Evolutionary conservation across 331 rosid genomes (phyloP), one percentile per base, ranked within the genome.

Genomic region (Acacia pycnantha): DNA sequence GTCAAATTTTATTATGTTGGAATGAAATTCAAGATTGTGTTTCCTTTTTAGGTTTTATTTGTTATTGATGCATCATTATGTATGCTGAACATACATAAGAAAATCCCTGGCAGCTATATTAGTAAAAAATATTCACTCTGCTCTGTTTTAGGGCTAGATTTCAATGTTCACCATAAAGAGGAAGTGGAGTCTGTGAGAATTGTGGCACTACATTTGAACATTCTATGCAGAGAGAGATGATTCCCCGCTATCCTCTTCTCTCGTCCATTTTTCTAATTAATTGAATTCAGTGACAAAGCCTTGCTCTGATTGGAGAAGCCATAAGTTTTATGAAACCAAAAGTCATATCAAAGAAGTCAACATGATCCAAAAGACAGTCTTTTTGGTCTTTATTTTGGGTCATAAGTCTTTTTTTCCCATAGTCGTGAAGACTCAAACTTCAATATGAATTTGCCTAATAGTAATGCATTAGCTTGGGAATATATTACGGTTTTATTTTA

Each of bases 51-150:
- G 22, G 37, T 43, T 85, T 65, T n/a, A 33, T 72, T 31, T 71
- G 46, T 44, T 85, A 24, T 37, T 77, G 43, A 18, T 54, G 47
- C 37, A 19, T 62, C n/a, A 50, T 41, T 76, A 64, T 61, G 65
- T 84, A 15, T 19, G 37, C 51, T 44, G 22, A 66, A 46, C 43
- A 22, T 68, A 37, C 61, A 48, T 4, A 18, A 15, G 43, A 48
- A 48, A 71, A 68, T 48, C 22, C 51, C 6, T 74, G 61, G 48
- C 35, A 11, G 74, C 77, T 40, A 69, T 14, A 4, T n/a, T 33
- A 14, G 40, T 37, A n/a, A 24, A 51, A 69, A 27, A 18, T 74
- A 58, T 40, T 35, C 69, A 58, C 47, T 56, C 64, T 18, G 64
- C 21, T 33, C 22, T 26, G 79, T 35, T 77, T 61, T 47, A 15